Evolutionary conservation across 768 basidiomycete species (phyloP), one percentile per base, ranked within the genome.

Genomic region (Mycena galopus): DNA sequence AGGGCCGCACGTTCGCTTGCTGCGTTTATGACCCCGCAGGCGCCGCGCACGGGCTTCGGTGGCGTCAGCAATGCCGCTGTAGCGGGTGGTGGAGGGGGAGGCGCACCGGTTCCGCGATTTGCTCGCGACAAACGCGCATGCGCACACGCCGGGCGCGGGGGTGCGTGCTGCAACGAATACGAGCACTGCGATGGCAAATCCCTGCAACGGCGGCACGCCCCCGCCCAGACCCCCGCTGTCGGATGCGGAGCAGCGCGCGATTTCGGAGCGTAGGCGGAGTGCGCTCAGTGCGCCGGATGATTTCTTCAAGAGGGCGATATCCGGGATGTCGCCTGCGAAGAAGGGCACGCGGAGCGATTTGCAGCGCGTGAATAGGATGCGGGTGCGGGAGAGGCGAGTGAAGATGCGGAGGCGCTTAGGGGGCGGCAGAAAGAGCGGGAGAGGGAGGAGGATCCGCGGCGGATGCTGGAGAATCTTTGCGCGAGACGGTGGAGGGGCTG

Each of bases 401-500:
- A 16, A 8, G 25, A 35, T 35, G 35, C 12, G 35, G 29, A 69
- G 9, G 44, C 17, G 35, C 12, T 19, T 14, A 44, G n/a, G 2
- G 42, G 23, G n/a, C 14, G 44, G n/a, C 19, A n/a, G 44, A 29
- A 19, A 23, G 56, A 59, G 42, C 76, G 79, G 9, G 79, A 79
- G 9, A 82, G 83, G 16, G 82, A 83, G 80, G 47, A 81, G 25
- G 87, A 87, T 70, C 84, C 87, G 7, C 75, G 83, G 30, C 81
- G 80, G 42, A 72, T 89, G 66, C 74, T 89, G 68, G 87, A 86
- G 73, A 84, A 80, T 75, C 87, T n/a, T n/a, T 87, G 87, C 85
- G 83, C 76, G 85, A 85, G 76, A 87, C 84, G 7, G 84, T 87
- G 33, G 85, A 85, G 72, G 82, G 79, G 65, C 87, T 86, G 83